Conservation (phyloP, 345 rosid species). For the Brassica cretica region DNA sequence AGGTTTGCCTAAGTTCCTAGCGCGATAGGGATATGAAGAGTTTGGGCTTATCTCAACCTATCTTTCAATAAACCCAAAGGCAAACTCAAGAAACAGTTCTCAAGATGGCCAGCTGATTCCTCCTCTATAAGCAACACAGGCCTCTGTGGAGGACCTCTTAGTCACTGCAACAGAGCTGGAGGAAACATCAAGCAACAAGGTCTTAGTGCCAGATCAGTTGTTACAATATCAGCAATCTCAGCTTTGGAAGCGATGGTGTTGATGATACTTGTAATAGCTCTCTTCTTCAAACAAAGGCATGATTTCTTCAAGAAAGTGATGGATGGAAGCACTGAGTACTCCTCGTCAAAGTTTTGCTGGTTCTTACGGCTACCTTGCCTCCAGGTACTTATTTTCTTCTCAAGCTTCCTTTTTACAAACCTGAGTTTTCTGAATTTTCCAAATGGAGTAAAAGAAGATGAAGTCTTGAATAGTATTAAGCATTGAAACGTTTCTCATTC, state of each 20-base stretch:
- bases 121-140: slow-evolving; percentile 61
- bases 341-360: too few relatives aligned
- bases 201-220: slow-evolving; percentile 53
- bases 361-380: too few relatives aligned
- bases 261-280: slow-evolving; percentile 50
- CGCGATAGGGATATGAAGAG: slow-evolving; percentile 66
- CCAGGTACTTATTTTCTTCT: too few relatives aligned
- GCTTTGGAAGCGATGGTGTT: slow-evolving; percentile 64
- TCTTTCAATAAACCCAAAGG: slow-evolving; percentile 75
- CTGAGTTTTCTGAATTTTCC: too few relatives aligned
- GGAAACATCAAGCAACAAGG: slow-evolving; percentile 38
- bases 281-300: slow-evolving; percentile 53
- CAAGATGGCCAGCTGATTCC: slow-evolving; percentile 70
- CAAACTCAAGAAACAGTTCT: slow-evolving; percentile 61
- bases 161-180: slow-evolving; percentile 37
- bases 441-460: too few relatives aligned
- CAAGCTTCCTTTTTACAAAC: too few relatives aligned
- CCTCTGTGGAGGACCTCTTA: slow-evolving; percentile 81
- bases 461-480: not conserved
- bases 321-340: slow-evolving; percentile 25
- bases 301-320: slow-evolving; percentile 45
- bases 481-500: slow-evolving; percentile 26
- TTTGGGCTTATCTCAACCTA: slow-evolving; percentile 70
- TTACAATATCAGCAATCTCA: slow-evolving; percentile 55
- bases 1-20: slow-evolving; percentile 65